phyloP scores from a whole-genome alignment of 108 stramenopile genomes.

The Stephanodiscus minutulus region DNA sequence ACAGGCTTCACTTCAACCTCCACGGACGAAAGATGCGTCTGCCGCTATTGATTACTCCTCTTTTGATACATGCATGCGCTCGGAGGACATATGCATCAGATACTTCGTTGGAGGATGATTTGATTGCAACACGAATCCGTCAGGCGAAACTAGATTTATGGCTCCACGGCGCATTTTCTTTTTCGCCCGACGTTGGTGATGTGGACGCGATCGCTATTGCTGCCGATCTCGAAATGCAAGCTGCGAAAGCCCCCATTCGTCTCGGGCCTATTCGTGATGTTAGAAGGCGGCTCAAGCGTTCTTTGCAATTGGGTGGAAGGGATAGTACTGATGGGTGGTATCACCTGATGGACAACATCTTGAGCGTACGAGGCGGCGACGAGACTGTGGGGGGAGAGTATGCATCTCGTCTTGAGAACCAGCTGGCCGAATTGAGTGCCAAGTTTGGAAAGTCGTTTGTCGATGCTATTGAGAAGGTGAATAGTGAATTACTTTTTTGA shows the following conservation, averaged over 20 bases:
- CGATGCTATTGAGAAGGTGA: constrained; percentile 35
- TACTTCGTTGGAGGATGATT: not conserved
- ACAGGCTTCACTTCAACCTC: not conserved
- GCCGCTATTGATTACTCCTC: not conserved
- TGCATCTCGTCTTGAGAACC: constrained; percentile 15
- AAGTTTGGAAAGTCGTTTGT: constrained; percentile 49
- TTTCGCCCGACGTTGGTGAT: constrained; percentile 6
- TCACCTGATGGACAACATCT: not conserved
- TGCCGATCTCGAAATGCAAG: constrained; percentile 14
- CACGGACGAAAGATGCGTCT: not conserved
- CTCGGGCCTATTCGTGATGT: constrained; percentile 47
- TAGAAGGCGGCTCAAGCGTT: constrained; percentile 10
- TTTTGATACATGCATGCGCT: not conserved
- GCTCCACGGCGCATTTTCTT: constrained; percentile 49
- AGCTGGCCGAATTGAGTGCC: constrained; percentile 40
- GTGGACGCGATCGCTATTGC: constrained; percentile 3
- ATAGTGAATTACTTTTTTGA: not conserved
- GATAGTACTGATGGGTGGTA: constrained; percentile 4
- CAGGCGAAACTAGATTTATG: constrained; percentile 54
- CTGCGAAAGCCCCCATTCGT: constrained; percentile 24
- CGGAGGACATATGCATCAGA: not conserved
- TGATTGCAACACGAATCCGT: constrained; percentile 2
- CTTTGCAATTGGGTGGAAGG: constrained; percentile 4
- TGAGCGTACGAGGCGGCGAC: constrained; percentile 29
- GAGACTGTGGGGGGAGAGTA: constrained; percentile 9